phyloP scores from a whole-genome alignment of 192 early-diverging fungal genomes.

The Borealophlyctis nickersoniae region DNA sequence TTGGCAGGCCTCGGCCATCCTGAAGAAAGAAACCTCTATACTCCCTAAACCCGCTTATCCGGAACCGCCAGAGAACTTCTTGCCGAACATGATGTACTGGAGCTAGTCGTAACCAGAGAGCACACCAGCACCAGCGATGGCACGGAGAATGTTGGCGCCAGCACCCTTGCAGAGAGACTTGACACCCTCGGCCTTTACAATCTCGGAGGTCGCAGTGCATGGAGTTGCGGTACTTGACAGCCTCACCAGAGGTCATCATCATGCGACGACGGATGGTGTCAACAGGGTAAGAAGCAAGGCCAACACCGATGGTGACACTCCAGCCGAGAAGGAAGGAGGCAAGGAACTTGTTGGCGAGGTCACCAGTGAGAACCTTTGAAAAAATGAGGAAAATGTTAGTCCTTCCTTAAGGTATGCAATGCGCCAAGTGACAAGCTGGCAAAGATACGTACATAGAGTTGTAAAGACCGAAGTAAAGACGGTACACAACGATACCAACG shows the following conservation, averaged over 20 bases:
- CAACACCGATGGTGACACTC: conserved; percentile 75
- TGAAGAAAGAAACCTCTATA: no score
- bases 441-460: no score
- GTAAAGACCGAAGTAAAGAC: conserved; percentile 77
- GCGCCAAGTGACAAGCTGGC: no score
- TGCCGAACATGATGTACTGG: conserved; percentile 38
- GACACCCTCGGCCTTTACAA: conserved; percentile 85
- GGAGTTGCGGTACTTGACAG: conserved; percentile 84
- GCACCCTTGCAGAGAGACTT: conserved; percentile 98
- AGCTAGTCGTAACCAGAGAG: conserved; percentile 62
- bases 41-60: conserved; percentile 22
- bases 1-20: no score
- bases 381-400: neutral
- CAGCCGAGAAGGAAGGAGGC: conserved; percentile 40
- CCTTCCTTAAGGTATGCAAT: conserved; percentile 7
- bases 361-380: conserved; percentile 28
- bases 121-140: conserved; percentile 95
- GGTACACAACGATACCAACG: conserved; percentile 88
- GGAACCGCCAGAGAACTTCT: conserved; percentile 32
- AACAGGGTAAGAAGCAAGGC: conserved; percentile 91
- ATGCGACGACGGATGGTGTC: conserved; percentile 98
- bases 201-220: conserved; percentile 85
- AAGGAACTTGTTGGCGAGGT: conserved; percentile 26
- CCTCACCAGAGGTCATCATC: conserved; percentile 89
- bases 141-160: conserved; percentile 98